Evolutionary conservation across 2,329 filamentous ascomycete species (phyloP).

Genomic region (Talaromyces pinophilus): DNA sequence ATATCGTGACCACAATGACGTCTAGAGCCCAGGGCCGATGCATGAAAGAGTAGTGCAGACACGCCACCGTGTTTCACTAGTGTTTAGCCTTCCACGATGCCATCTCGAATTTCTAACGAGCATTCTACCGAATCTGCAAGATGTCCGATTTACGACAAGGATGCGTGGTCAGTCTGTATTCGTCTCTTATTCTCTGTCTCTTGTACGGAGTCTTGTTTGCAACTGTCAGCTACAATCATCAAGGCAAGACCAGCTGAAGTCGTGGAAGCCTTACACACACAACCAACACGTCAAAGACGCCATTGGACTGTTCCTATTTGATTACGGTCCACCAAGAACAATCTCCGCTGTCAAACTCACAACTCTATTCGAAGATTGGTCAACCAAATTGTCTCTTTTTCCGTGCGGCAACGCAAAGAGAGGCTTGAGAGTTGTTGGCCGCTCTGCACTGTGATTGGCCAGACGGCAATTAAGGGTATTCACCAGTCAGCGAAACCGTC

Average conservation of each 20-base stretch:
- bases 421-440: constrained; percentile 3
- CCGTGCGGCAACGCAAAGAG: not conserved
- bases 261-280: not conserved
- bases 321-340: not conserved
- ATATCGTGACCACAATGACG: not conserved
- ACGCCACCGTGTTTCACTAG: constrained; percentile 22
- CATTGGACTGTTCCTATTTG: not conserved
- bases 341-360: not conserved
- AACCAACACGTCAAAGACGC: not conserved
- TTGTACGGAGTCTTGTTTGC: too few species aligned
- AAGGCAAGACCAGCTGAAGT: not conserved
- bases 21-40: not conserved
- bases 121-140: not conserved
- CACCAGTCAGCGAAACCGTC: constrained; percentile 7
- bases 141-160: not conserved
- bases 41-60: constrained; percentile 8
- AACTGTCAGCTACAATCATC: not conserved
- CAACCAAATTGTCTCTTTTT: not conserved
- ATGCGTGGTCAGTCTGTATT: not conserved
- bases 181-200: not conserved
- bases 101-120: not conserved
- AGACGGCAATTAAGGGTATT: constrained; percentile 1
- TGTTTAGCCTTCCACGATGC: constrained; percentile 18
- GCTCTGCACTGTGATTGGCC: constrained; percentile 1
- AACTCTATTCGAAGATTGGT: not conserved